These are phyloP conservation scores for Trypanosoma avium DNA, from an alignment of 208 protist species.

Conservation along the genomic window DNA sequence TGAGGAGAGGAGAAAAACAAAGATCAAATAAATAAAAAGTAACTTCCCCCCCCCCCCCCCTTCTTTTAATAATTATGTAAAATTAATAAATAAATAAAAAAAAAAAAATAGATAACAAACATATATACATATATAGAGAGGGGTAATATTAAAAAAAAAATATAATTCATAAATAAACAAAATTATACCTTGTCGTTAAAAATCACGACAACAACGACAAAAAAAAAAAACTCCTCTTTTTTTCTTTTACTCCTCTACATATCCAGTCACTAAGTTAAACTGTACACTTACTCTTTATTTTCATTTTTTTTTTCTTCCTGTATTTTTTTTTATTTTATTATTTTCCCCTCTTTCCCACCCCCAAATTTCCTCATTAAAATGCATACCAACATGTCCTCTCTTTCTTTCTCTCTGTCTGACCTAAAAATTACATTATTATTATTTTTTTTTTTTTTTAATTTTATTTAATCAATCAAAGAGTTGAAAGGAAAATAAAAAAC, in stretches of 20 bases:
- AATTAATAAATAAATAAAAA: background rate
- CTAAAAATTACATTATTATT: no score
- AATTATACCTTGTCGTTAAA: background rate
- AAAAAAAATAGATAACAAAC: background rate
- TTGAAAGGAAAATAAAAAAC: no score
- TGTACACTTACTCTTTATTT: background rate
- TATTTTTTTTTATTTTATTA: no score
- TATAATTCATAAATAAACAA: background rate
- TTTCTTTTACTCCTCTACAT: background rate
- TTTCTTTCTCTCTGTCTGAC: no score
- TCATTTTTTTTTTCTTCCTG: background rate
- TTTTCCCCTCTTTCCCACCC: no score
- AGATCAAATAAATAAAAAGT: constrained; percentile 5
- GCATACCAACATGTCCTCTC: no score
- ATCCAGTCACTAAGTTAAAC: no score
- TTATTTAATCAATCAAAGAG: no score
- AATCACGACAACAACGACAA: constrained; percentile 3
- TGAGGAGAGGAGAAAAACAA: constrained; percentile 19
- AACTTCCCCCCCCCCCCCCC: background rate
- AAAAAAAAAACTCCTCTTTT: constrained; percentile 1
- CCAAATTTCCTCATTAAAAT: no score
- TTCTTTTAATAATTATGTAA: constrained; percentile 4
- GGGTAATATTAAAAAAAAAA: no score
- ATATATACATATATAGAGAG: no score
- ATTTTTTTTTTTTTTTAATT: no score